Conservation (phyloP, 768 basidiomycete species). For the Mycena vitilis region DNA sequence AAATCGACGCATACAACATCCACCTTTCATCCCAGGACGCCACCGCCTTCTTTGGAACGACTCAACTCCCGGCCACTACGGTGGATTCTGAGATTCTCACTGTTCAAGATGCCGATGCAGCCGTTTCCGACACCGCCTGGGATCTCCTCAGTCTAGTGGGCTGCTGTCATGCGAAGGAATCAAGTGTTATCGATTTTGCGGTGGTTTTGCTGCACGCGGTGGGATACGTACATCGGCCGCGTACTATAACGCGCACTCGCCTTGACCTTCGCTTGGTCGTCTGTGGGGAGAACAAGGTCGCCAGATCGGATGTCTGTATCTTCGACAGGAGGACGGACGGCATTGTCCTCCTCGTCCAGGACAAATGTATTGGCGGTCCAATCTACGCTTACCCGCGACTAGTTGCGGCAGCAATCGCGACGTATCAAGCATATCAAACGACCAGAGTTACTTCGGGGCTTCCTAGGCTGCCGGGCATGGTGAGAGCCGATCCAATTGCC, state of each 20-base stretch:
- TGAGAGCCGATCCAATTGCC: slow-evolving; percentile 18
- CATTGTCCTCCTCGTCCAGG: no score
- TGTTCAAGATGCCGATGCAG: slow-evolving; percentile 7
- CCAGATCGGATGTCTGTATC: slow-evolving; percentile 45
- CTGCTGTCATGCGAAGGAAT: slow-evolving; percentile 38
- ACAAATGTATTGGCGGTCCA: no score
- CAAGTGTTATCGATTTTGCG: slow-evolving; percentile 47
- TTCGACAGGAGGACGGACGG: no score
- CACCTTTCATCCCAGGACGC: slow-evolving; percentile 23
- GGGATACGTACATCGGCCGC: slow-evolving; percentile 30
- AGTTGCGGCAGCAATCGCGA: slow-evolving; percentile 40
- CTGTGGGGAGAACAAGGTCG: slow-evolving; percentile 41
- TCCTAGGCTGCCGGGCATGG: background rate
- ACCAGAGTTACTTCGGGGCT: slow-evolving; percentile 12
- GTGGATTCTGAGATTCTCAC: slow-evolving; percentile 22
- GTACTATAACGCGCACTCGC: slow-evolving; percentile 35
- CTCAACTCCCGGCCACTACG: no score
- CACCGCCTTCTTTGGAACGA: slow-evolving; percentile 19
- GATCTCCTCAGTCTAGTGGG: slow-evolving; percentile 40
- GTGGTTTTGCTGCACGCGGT: slow-evolving; percentile 39
- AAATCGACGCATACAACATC: slow-evolving; percentile 4
- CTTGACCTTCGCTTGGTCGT: slow-evolving; percentile 42
- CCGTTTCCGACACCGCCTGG: slow-evolving; percentile 15
- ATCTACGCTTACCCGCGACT: slow-evolving; percentile 29
- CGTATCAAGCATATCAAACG: slow-evolving; percentile 33